A percentile compares a stretch with the other conserved stretches of the same genome.
These are phyloP conservation scores for Flaveria bidentis DNA, from an alignment of 129 eudicot species.

Conservation along the genomic window DNA sequence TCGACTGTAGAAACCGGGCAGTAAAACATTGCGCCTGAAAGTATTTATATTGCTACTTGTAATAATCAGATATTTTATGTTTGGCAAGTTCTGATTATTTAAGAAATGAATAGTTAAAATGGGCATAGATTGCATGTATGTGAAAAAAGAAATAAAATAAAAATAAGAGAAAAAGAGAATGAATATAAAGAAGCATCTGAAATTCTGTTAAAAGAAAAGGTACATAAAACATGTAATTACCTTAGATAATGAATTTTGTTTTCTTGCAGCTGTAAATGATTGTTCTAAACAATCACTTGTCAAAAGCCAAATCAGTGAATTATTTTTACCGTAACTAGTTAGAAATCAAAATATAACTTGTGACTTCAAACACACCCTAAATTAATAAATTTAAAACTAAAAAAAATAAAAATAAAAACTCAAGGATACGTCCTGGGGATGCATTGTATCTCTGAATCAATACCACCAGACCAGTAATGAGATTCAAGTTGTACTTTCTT, in stretches of 20 bases:
- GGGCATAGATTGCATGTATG: neutral
- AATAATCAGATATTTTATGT: neutral
- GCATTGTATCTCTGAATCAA: slow-evolving; percentile 42
- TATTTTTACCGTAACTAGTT: neutral
- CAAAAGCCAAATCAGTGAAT: neutral
- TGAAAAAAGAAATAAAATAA: neutral
- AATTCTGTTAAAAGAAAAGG: neutral
- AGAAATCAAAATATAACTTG: slow-evolving; percentile 8
- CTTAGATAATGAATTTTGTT: neutral
- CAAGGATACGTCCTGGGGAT: slow-evolving; percentile 57
- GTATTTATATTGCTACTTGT: neutral
- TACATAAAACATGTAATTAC: neutral
- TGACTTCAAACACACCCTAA: slow-evolving; percentile 11
- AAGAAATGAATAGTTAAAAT: neutral
- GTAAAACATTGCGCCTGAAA: neutral
- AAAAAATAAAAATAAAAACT: slow-evolving; percentile 3
- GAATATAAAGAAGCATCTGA: neutral
- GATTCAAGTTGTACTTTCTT: slow-evolving; percentile 46
- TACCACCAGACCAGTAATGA: slow-evolving; percentile 42
- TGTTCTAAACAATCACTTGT: neutral
- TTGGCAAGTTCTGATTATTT: neutral
- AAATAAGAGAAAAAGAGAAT: neutral
- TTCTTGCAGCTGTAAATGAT: neutral
- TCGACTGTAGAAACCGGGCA: neutral
- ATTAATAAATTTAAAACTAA: neutral